These are phyloP conservation scores for Phytophthora uliginosa DNA, from an alignment of 352 stramenopile genomes.

Conservation along the genomic window DNA sequence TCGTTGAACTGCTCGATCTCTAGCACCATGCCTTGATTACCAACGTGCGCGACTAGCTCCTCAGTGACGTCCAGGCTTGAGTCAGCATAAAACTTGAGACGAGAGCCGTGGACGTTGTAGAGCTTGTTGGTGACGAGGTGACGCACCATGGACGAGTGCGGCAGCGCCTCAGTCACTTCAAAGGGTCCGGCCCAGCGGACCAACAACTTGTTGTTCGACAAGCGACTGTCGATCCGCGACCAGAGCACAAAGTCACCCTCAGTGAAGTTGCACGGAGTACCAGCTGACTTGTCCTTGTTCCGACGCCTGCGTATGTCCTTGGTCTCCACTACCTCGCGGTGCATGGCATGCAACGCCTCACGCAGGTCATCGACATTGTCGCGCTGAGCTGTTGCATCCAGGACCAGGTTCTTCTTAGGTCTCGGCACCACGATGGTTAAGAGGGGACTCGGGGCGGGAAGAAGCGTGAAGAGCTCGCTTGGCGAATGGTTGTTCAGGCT, in stretches of 20 bases:
- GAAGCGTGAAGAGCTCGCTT: not conserved
- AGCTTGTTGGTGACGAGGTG: constrained; percentile 2
- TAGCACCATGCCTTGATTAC: constrained; percentile 11
- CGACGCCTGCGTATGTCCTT: not conserved
- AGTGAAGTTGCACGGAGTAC: constrained; percentile 1
- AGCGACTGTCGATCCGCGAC: constrained; percentile 3
- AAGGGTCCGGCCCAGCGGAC: constrained; percentile 5
- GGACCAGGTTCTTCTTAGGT: not conserved
- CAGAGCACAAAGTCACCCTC: not conserved
- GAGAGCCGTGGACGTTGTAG: constrained; percentile 6
- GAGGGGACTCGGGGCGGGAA: not conserved
- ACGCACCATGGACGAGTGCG: constrained; percentile 4
- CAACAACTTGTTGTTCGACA: constrained; percentile 4
- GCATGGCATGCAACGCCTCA: not conserved
- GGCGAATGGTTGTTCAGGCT: not conserved
- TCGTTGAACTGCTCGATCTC: not conserved
- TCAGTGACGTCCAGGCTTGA: not conserved
- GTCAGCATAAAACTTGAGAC: constrained; percentile 11
- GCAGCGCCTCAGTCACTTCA: not conserved
- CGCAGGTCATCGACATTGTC: not conserved
- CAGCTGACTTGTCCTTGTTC: not conserved
- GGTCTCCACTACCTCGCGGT: not conserved
- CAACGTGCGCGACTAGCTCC: constrained; percentile 1
- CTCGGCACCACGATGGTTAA: not conserved
- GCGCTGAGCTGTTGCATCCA: not conserved